Evolutionary conservation across 164 flowering plant genomes (phyloP), one percentile per base, ranked within the genome.

Genomic region (Liquidambar formosana): DNA sequence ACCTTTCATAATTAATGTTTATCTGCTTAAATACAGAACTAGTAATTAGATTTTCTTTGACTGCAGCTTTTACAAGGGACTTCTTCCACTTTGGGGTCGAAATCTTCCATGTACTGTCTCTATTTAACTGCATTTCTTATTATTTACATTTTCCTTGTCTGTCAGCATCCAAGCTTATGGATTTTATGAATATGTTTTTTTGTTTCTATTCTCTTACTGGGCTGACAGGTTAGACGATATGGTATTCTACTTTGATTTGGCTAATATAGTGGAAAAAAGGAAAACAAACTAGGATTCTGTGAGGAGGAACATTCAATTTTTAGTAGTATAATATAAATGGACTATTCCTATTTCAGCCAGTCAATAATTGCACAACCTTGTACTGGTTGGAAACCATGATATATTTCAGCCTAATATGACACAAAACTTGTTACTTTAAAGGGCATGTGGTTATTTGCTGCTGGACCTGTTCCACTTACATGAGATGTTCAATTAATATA

Each of bases 61-160:
- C 44, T 88, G 82, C 96, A 94, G 96, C 62, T 91, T 91, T 52
- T 91, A 88, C 84, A 82, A 74, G 73, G 97, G 98, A 23, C 89
- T 94, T 72, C 23, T 82, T 77, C 98, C 97, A 71, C 96, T 91
- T 57, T 89, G 91, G 97, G 87, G 93, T 53, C 88, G 97, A 14
- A 91, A 63, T 73, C 59, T 65, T 27, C 76, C 76, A 68, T 72
- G 73, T 76, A 65, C 53, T 43, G 21, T 65, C 44, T 51, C 57
- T 68, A 25, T n/a, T 64, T 62, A 44, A 23, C 38, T 61, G 66
- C 65, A 44, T 28, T 13, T 21, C 10, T 51, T 25, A 25, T 28
- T 18, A 47, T 43, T 47, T 66, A 18, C 16, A 38, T 43, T 46
- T 48, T 4, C 18, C 53, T 61, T 10, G 52, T 49, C 5, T 28